These are phyloP conservation scores for Caryocar brasiliense DNA, from an alignment of 441 rosid species.

Conservation along the genomic window DNA sequence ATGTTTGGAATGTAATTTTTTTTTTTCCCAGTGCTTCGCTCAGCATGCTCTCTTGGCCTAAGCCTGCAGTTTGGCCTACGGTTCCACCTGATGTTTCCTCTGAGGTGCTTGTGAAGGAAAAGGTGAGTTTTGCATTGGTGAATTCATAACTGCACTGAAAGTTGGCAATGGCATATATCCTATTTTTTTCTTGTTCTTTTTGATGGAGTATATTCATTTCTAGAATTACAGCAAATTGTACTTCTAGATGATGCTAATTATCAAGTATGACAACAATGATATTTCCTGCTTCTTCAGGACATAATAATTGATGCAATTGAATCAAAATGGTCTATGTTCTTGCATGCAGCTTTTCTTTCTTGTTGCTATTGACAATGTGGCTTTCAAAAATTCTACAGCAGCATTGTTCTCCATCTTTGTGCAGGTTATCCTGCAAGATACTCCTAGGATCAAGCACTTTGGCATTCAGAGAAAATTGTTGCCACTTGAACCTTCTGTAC, in stretches of 20 bases:
- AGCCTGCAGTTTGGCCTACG: slow-evolving; percentile 92
- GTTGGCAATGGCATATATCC: background rate
- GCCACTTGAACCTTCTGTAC: slow-evolving; percentile 94
- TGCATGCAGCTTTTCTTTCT: background rate
- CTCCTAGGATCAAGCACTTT: slow-evolving; percentile 67
- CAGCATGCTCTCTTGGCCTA: slow-evolving; percentile 99
- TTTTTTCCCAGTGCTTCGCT: slow-evolving; percentile 71
- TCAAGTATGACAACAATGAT: no score
- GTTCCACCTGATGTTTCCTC: slow-evolving; percentile 77
- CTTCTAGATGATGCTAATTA: background rate
- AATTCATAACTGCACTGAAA: slow-evolving; percentile 5
- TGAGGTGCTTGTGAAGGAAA: slow-evolving; percentile 87
- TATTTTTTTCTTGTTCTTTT: slow-evolving; percentile 1
- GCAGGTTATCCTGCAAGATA: slow-evolving; percentile 76
- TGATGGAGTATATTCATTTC: background rate
- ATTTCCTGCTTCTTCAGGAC: no score
- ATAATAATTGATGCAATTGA: background rate
- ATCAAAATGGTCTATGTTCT: background rate
- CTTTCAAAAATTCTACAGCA: background rate
- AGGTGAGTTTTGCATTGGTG: slow-evolving; percentile 44
- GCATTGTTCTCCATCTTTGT: slow-evolving; percentile 7
- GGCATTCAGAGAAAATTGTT: slow-evolving; percentile 78
- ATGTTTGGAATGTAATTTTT: slow-evolving; percentile 9
- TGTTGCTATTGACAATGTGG: background rate
- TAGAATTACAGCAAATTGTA: no score